These are phyloP conservation scores for Fusarium tanahbumbuense DNA, from an alignment of 2,329 filamentous ascomycete genomes.

Conservation along the genomic window DNA sequence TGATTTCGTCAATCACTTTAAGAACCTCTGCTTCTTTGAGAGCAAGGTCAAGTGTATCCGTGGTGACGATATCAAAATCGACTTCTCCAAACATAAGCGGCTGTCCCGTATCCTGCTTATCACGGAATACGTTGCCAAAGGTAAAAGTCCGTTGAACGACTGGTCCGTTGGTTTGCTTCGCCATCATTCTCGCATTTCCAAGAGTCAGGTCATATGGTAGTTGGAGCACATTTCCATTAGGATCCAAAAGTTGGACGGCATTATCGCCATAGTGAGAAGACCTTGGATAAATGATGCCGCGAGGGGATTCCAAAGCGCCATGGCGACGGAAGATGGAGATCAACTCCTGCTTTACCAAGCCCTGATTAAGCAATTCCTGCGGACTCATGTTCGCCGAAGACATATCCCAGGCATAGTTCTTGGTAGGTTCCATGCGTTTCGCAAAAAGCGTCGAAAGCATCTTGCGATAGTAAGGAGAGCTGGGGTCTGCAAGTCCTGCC, in stretches of 20 bases:
- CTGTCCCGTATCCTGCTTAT: conserved; percentile 81
- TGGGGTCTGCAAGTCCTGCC: conserved; percentile 81
- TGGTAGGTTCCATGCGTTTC: conserved; percentile 79
- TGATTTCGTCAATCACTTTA: conserved; percentile 93
- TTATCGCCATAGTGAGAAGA: conserved; percentile 80
- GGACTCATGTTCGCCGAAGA: conserved; percentile 64
- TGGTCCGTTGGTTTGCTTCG: conserved; percentile 71
- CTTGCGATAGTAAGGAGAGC: conserved; percentile 88
- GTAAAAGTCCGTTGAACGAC: conserved; percentile 81
- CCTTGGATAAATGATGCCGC: conserved; percentile 82
- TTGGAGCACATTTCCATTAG: conserved; percentile 87
- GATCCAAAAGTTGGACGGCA: conserved; percentile 83
- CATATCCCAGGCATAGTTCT: conserved; percentile 84
- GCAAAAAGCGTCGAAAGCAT: conserved; percentile 89
- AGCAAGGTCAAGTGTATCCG: conserved; percentile 81
- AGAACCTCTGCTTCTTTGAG: conserved; percentile 93
- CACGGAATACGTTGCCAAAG: conserved; percentile 89
- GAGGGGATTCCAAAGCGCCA: conserved; percentile 83
- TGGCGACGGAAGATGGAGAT: conserved; percentile 86
- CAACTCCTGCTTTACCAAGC: conserved; percentile 79
- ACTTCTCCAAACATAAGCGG: conserved; percentile 88
- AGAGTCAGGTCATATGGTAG: conserved; percentile 94
- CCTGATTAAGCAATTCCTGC: conserved; percentile 75
- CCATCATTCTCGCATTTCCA: conserved; percentile 86
- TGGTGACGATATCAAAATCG: conserved; percentile 95